Conservation (phyloP, 2,329 filamentous ascomycete genomes). For the Trichophyton schoenleinii region DNA sequence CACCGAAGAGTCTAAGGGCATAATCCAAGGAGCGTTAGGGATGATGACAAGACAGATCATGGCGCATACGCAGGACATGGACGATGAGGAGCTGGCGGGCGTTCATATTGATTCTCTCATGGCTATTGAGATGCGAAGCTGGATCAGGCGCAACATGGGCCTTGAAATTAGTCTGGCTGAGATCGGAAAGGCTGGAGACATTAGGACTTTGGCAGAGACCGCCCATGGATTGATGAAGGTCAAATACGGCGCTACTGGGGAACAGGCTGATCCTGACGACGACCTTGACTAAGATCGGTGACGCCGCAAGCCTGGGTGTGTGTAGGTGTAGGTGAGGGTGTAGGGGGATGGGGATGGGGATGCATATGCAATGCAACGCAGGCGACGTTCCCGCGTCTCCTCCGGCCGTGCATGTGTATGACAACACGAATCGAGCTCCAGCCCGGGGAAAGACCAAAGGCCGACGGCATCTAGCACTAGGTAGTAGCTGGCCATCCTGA, state of each 20-base stretch:
- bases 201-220: neutral
- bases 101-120: slow-evolving; percentile 15
- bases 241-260: neutral
- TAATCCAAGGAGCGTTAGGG: slow-evolving; percentile 11
- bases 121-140: slow-evolving; percentile 14
- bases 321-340: neutral
- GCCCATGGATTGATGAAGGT: neutral
- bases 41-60: slow-evolving; percentile 4
- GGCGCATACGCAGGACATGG: slow-evolving; percentile 1
- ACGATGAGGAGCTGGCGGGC: slow-evolving; percentile 7
- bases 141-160: slow-evolving; percentile 9
- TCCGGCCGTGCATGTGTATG: neutral
- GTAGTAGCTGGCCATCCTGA: too few species aligned
- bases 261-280: too few species aligned
- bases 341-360: neutral
- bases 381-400: neutral
- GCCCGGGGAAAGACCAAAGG: neutral
- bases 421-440: neutral
- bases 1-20: neutral
- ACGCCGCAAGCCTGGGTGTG: too few species aligned
- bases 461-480: neutral
- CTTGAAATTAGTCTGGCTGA: neutral
- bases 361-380: neutral
- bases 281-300: too few species aligned
- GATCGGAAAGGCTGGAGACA: neutral